A percentile compares a stretch with the other conserved stretches of the same genome.
Evolutionary conservation across 306 rosid species (phyloP).

Genomic region (Macrotyloma uniflorum): DNA sequence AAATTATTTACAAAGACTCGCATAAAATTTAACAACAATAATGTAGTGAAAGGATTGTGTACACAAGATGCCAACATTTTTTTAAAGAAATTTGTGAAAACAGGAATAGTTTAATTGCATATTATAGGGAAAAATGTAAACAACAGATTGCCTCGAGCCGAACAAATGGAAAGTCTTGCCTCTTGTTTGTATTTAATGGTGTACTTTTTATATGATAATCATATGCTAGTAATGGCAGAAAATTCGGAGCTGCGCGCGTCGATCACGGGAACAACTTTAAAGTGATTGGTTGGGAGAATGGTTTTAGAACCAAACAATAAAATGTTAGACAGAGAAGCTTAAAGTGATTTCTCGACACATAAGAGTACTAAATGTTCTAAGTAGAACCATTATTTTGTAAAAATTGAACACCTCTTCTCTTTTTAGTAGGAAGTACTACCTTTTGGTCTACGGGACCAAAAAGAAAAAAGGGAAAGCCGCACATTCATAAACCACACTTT

Average conservation of each 20-base stretch:
- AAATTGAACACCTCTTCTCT: neutral
- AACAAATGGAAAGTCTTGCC: neutral
- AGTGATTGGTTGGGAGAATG: neutral
- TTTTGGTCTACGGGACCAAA: neutral
- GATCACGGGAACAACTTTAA: neutral
- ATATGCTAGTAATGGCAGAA: neutral
- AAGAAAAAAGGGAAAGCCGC: neutral
- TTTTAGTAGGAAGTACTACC: neutral
- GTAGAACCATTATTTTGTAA: neutral
- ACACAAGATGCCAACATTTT: neutral
- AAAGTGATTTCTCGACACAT: conserved; percentile 1
- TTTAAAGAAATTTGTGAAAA: neutral
- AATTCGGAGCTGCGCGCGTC: neutral
- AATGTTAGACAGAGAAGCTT: neutral
- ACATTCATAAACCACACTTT: neutral
- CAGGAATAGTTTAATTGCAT: neutral
- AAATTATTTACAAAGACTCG: too few species aligned
- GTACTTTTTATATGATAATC: neutral
- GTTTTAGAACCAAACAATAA: conserved; percentile 3
- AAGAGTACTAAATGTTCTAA: neutral
- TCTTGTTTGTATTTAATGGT: neutral
- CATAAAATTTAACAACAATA: neutral
- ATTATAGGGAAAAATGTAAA: neutral
- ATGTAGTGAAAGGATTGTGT: neutral
- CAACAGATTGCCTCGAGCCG: neutral